Evolutionary conservation across 768 basidiomycete genomes (phyloP), one percentile per base, ranked within the genome.

Genomic region (Lentinula lateritia): DNA sequence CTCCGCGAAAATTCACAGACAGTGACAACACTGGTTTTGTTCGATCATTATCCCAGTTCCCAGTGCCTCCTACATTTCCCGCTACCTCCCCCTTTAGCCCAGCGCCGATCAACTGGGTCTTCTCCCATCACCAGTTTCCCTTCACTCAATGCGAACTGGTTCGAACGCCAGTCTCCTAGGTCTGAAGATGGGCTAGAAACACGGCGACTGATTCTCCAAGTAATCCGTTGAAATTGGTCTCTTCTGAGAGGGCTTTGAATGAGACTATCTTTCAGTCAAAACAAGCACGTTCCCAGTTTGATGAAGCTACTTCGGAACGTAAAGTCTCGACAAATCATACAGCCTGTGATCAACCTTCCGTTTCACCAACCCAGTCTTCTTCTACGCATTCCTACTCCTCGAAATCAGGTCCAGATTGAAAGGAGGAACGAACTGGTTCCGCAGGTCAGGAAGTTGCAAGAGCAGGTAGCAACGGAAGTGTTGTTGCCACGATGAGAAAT

Each of bases 41-140:
- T n/a, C 79, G 86, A 18, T 87, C 88, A 1, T 75, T 92, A 23
- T 88, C 86, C 36, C 86, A 85, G 0, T 92, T 92, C 70, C 90
- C 90, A 23, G 72, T 80, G 0, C 90, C 90, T 15, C 90, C 90
- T 0, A 83, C 88, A 90, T 69, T 83, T 87, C 61, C 89, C 89
- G 10, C 72, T 87, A 13, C 89, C 86, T 39, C 80, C 83, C 34
- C 73, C 60, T 8, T 61, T 61, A 28, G 60, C 46, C 35, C 46
- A 53, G 28, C 64, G 56, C 6, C 70, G 66, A 46, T 67, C 69
- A 15, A 67, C 67, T 8, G 66, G 67, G 41, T 67, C 68, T 12
- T 67, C 72, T 13, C 5, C 71, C 23, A 65, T 70, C 46, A 63
- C 68, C 41, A 66, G 61, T 50, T 66, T 68, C 52, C 66, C 67